Evolutionary conservation across 495 filamentous ascomycete genomes (phyloP).

Genomic region (Pseudotulostoma volvatum): DNA sequence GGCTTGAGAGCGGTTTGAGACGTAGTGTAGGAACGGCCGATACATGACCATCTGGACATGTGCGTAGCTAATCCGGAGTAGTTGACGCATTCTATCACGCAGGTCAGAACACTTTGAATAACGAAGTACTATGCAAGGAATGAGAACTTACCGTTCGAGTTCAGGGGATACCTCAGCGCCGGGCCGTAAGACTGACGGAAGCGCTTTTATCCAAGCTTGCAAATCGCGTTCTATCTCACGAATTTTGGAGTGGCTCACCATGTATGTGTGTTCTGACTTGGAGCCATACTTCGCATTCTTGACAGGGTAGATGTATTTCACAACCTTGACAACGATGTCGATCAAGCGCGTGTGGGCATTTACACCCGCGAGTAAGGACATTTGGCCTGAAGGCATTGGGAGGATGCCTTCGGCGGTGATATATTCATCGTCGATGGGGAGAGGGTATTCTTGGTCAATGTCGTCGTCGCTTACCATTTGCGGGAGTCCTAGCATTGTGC

Average conservation of each 20-base stretch:
- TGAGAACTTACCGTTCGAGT: constrained; percentile 49
- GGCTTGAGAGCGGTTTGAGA: constrained; percentile 50
- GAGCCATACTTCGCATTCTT: constrained; percentile 42
- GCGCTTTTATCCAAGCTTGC: constrained; percentile 62
- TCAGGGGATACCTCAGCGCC: constrained; percentile 56
- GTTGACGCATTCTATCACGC: constrained; percentile 56
- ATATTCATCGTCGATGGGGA: constrained; percentile 79
- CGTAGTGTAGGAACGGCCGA: constrained; percentile 87
- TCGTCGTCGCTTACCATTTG: constrained; percentile 74
- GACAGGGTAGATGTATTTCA: constrained; percentile 78
- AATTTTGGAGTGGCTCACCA: constrained; percentile 76
- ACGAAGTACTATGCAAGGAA: no score
- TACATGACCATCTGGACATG: constrained; percentile 94
- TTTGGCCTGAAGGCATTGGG: constrained; percentile 55
- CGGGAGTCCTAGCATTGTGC: constrained; percentile 73
- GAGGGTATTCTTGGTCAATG: constrained; percentile 76
- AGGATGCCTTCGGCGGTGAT: constrained; percentile 64
- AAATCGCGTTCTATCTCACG: constrained; percentile 82
- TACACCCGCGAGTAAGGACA: constrained; percentile 61
- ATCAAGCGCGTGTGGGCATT: constrained; percentile 76
- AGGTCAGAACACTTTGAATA: constrained; percentile 13
- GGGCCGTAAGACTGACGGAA: constrained; percentile 60
- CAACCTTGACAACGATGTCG: constrained; percentile 64
- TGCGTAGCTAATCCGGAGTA: constrained; percentile 72
- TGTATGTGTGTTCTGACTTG: constrained; percentile 48